phyloP scores from a whole-genome alignment of 306 rosid species.

The Rosa multiflora region DNA sequence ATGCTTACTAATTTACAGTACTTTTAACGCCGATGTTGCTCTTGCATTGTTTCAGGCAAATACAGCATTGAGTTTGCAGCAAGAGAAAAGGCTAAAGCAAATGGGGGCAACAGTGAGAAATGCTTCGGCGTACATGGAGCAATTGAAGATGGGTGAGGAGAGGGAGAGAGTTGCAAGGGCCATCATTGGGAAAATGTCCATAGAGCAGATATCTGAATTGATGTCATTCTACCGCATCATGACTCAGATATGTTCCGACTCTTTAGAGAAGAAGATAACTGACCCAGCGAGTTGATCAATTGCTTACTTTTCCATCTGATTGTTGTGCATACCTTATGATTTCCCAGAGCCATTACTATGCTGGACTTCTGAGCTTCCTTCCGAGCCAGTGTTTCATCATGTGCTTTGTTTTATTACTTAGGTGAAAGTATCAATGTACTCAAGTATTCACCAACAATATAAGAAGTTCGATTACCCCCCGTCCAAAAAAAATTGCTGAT shows the following conservation, averaged over 20 bases:
- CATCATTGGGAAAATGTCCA: constrained; percentile 15
- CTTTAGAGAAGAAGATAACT: neutral
- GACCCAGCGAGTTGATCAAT: neutral
- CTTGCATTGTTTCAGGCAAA: constrained; percentile 1
- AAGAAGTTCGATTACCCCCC: neutral
- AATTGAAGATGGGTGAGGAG: neutral
- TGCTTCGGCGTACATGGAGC: constrained; percentile 7
- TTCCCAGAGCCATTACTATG: neutral
- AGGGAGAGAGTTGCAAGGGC: constrained; percentile 14
- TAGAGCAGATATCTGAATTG: constrained; percentile 13
- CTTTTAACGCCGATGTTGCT: neutral
- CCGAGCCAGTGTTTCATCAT: neutral
- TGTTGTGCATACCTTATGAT: neutral
- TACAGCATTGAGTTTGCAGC: constrained; percentile 10
- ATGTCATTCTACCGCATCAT: constrained; percentile 7
- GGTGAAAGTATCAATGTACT: neutral
- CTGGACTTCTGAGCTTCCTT: neutral
- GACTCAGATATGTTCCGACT: constrained; percentile 4
- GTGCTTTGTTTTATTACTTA: neutral
- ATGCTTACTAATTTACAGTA: neutral
- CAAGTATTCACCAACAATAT: neutral
- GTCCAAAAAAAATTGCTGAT: neutral
- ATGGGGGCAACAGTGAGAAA: constrained; percentile 21
- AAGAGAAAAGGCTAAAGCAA: constrained; percentile 18
- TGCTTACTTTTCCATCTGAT: neutral